Evolutionary conservation across 306 rosid genomes (phyloP), one percentile per base, ranked within the genome.

Genomic region (Cicer bijugum): DNA sequence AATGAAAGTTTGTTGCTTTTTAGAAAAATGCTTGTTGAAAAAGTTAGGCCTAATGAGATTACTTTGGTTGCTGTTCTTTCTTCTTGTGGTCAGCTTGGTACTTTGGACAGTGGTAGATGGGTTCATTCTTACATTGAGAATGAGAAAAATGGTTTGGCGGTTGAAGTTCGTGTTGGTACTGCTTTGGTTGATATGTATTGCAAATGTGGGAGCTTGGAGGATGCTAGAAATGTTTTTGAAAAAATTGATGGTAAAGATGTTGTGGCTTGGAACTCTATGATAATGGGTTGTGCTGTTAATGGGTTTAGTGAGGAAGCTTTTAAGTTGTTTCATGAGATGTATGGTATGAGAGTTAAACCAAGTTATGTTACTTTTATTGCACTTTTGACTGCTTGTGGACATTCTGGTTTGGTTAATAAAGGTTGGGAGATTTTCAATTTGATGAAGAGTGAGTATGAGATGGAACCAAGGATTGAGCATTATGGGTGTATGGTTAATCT

Each of bases 201-300:
- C 68, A 92, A 90, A 74, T 87, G 96, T 50, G 96, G 96, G 38
- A 78, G 92, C 66, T 82, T 85, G 82, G 89, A 85, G 46, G 91
- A 90, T 74, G 98, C 91, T 0, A 78, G 86, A 10, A 65, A 78
- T 40, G 87, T 88, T 67, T 92, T 92, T 12, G 82, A 92, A 35
- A 39, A 12, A 66, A 85, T 88, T 39, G 38, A 9, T 12, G 82
- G 74, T 12, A 92, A 60, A 67, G 96, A 90, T 77, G 90, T 81
- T 8, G 88, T 88, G n/a, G 95, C 86, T 58, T 90, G 96, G 91
- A 92, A 92, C 56, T 87, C 95, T 0, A 86, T 92, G 91, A 87
- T 90, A 16, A 80, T 83, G 70, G 98, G 94, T 42, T 90, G 87
- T 40, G 88, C 92, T 20, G 78, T 81, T 50, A 94, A 92, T 45